Percentiles rank a stretch among this genome's conserved stretches.
These are phyloP conservation scores for Erodium texanum DNA, from an alignment of 441 rosid species.

Conservation along the genomic window DNA sequence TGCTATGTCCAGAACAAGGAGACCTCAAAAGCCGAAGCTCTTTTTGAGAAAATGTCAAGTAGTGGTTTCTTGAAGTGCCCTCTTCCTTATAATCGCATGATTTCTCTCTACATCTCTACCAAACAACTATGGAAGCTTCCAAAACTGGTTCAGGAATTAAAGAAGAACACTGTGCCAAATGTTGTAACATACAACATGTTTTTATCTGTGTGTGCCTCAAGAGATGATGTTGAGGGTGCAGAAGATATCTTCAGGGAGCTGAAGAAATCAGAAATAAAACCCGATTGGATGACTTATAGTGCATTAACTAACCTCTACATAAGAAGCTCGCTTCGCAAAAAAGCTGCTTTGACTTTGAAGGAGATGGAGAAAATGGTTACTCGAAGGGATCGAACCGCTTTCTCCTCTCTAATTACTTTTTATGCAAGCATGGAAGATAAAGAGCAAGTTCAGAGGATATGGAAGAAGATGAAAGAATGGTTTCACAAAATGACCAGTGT, in stretches of 20 bases:
- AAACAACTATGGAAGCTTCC: conserved; percentile 51
- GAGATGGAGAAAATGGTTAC: conserved; percentile 79
- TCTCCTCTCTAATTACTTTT: conserved; percentile 67
- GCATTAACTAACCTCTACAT: conserved; percentile 49
- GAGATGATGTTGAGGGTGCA: conserved; percentile 50
- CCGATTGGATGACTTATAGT: conserved; percentile 85
- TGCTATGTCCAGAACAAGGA: conserved; percentile 46
- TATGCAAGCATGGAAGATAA: conserved; percentile 50
- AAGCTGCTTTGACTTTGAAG: conserved; percentile 54
- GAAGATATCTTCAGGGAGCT: conserved; percentile 50
- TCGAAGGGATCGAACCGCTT: conserved; percentile 42
- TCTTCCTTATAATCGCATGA: conserved; percentile 71
- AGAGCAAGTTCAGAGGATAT: conserved; percentile 48
- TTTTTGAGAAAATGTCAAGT: conserved; percentile 67
- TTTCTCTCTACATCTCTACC: conserved; percentile 47
- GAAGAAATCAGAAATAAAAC: conserved; percentile 47
- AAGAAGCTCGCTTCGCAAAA: conserved; percentile 38
- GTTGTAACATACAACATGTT: conserved; percentile 61
- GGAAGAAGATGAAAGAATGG: conserved; percentile 54
- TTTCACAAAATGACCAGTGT: conserved; percentile 61
- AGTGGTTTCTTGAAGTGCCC: conserved; percentile 52
- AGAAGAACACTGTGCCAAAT: conserved; percentile 51
- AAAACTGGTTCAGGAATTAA: conserved; percentile 44
- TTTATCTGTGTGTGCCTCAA: conserved; percentile 48
- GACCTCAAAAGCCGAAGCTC: conserved; percentile 57